Percentiles rank a stretch among this genome's conserved stretches.
These are phyloP conservation scores for Rutstroemia sp. DNA, from an alignment of 2,329 filamentous ascomycete species.

Conservation along the genomic window DNA sequence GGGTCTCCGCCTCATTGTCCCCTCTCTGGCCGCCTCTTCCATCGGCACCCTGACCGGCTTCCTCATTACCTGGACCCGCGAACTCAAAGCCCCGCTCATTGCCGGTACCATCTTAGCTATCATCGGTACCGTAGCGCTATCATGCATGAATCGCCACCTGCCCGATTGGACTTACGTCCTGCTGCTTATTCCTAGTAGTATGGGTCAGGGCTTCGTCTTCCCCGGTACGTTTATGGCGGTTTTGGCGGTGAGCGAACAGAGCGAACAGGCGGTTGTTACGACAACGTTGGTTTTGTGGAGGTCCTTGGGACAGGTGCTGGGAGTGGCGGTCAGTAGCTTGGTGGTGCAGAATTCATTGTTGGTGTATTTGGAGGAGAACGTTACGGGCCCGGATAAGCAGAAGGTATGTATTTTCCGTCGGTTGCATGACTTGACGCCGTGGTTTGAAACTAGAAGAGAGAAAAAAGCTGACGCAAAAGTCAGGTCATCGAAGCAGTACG, in stretches of 20 bases:
- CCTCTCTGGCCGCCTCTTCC: conserved; percentile 48
- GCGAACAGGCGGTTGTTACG: conserved; percentile 61
- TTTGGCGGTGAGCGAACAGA: conserved; percentile 50
- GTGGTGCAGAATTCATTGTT: conserved; percentile 66
- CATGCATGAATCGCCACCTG: conserved; percentile 42
- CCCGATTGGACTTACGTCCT: conserved; percentile 47
- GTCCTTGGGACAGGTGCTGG: conserved; percentile 63
- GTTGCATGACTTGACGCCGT: not conserved
- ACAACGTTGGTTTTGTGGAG: conserved; percentile 66
- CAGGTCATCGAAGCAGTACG: conserved; percentile 44
- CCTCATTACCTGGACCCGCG: conserved; percentile 51
- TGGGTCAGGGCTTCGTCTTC: conserved; percentile 58
- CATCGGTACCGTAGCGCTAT: conserved; percentile 43
- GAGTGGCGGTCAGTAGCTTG: conserved; percentile 63
- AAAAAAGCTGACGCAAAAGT: conserved; percentile 2
- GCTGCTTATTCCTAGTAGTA: conserved; percentile 46
- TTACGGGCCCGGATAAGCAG: conserved; percentile 51
- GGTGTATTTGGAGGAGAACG: conserved; percentile 48
- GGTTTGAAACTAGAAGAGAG: too few relatives aligned
- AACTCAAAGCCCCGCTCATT: conserved; percentile 51
- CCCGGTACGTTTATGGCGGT: conserved; percentile 57
- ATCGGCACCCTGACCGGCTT: conserved; percentile 53
- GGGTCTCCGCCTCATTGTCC: conserved; percentile 63
- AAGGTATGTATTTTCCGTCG: conserved; percentile 23
- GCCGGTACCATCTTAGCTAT: conserved; percentile 42